Conservation (phyloP, 768 basidiomycete genomes). For the Phanerochaete sordida region DNA sequence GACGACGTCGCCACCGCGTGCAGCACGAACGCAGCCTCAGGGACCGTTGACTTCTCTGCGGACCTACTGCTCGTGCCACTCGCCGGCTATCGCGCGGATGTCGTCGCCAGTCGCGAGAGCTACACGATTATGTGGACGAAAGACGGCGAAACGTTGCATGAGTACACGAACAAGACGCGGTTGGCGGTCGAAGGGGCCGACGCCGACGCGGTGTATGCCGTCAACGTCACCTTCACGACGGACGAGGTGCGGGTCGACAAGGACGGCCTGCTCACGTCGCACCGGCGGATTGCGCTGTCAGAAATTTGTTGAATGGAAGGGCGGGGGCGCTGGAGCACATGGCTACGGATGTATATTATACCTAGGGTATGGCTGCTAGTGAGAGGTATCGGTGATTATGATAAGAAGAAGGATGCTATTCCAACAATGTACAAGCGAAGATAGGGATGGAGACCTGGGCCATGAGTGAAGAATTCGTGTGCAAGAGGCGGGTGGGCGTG, state of each 20-base stretch:
- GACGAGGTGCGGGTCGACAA: constrained; percentile 54
- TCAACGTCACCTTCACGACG: constrained; percentile 50
- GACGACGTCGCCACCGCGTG: constrained; percentile 48
- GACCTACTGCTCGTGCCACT: constrained; percentile 56
- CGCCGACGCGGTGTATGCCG: constrained; percentile 39
- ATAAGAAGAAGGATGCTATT: constrained; percentile 5
- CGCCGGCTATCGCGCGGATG: constrained; percentile 46
- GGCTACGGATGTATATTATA: constrained; percentile 8
- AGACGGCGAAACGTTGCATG: constrained; percentile 40
- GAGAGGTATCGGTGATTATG: constrained; percentile 9
- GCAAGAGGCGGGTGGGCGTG: neutral
- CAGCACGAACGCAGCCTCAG: constrained; percentile 6
- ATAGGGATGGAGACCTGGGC: neutral
- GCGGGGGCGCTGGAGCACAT: too few species aligned
- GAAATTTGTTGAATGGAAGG: neutral
- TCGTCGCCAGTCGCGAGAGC: constrained; percentile 33
- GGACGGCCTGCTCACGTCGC: constrained; percentile 28
- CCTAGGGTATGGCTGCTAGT: constrained; percentile 16
- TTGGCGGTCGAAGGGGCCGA: constrained; percentile 36
- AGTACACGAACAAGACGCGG: constrained; percentile 48
- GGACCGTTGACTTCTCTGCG: constrained; percentile 29
- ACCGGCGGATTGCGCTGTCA: constrained; percentile 7
- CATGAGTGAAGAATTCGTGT: neutral
- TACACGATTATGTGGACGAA: constrained; percentile 57
- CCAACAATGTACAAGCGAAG: constrained; percentile 9